Evolutionary conservation across 2,329 filamentous ascomycete species (phyloP).

Genomic region (Bipolaris oryzae): DNA sequence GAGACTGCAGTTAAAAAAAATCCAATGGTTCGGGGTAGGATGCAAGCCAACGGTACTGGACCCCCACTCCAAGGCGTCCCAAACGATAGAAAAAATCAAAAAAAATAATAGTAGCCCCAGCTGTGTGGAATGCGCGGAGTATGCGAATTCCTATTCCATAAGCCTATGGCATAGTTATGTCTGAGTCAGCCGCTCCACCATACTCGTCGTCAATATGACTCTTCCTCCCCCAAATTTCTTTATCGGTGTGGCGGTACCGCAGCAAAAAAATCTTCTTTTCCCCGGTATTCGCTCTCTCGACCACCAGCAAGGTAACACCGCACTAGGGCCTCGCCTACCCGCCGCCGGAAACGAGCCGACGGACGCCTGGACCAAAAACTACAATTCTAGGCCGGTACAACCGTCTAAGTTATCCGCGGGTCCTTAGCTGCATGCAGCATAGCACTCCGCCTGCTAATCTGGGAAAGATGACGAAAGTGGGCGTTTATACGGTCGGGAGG

Average conservation of each 20-base stretch:
- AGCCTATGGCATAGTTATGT: slow-evolving; percentile 3
- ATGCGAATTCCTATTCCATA: background rate
- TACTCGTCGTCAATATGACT: slow-evolving; percentile 7
- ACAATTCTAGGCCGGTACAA: slow-evolving; percentile 11
- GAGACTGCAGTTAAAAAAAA: slow-evolving; percentile 2
- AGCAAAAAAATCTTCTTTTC: background rate
- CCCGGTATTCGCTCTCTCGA: background rate
- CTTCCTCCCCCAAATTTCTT: background rate
- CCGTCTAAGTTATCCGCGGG: slow-evolving; percentile 5
- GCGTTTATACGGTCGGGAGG: slow-evolving; percentile 2
- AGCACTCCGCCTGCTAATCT: background rate
- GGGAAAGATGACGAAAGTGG: slow-evolving; percentile 9
- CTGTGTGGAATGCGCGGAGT: background rate
- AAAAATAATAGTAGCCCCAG: background rate
- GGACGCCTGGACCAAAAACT: background rate
- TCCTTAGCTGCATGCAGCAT: background rate
- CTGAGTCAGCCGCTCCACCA: slow-evolving; percentile 14
- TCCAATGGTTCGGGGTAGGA: background rate
- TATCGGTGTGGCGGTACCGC: slow-evolving; percentile 4
- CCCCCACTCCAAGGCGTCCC: slow-evolving; percentile 3
- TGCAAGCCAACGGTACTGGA: background rate
- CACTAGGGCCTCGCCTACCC: slow-evolving; percentile 3
- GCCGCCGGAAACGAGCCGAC: background rate
- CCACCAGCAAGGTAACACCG: background rate
- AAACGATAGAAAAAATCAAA: background rate